These are phyloP conservation scores for Entomophthora muscae DNA, from an alignment of 371 early-diverging fungal species.

Conservation along the genomic window DNA sequence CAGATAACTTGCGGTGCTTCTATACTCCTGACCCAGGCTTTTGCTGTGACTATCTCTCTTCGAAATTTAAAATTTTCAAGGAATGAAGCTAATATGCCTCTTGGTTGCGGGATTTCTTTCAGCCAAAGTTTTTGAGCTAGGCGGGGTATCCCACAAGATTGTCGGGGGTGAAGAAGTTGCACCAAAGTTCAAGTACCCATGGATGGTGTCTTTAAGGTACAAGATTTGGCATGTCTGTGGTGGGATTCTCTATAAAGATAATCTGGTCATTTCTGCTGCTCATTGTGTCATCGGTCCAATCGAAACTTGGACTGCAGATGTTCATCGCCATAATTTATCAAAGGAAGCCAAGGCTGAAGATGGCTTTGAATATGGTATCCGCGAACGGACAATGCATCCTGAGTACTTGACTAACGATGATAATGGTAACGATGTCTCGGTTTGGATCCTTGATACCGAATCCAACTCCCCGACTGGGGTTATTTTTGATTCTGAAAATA, in stretches of 20 bases:
- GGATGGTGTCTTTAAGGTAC: not conserved
- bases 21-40: too few relatives aligned
- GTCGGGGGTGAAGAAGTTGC: constrained; percentile 7
- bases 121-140: too few relatives aligned
- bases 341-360: not conserved
- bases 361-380: not conserved
- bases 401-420: not conserved
- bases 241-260: not conserved
- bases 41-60: too few relatives aligned
- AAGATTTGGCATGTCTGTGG: constrained; percentile 1
- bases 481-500: not conserved
- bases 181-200: constrained; percentile 2
- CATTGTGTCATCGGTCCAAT: constrained; percentile 1
- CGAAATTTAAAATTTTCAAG: too few relatives aligned
- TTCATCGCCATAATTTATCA: constrained; percentile 3
- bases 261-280: constrained; percentile 3
- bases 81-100: too few relatives aligned
- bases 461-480: too few relatives aligned
- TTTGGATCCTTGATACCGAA: not conserved
- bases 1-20: too few relatives aligned
- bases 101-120: too few relatives aligned
- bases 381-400: not conserved
- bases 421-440: not conserved
- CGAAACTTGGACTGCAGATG: not conserved
- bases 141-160: too few relatives aligned